Base-by-base conservation (phyloP, 495 filamentous ascomycete genomes). In the Aspergillus hancockii region DNA sequence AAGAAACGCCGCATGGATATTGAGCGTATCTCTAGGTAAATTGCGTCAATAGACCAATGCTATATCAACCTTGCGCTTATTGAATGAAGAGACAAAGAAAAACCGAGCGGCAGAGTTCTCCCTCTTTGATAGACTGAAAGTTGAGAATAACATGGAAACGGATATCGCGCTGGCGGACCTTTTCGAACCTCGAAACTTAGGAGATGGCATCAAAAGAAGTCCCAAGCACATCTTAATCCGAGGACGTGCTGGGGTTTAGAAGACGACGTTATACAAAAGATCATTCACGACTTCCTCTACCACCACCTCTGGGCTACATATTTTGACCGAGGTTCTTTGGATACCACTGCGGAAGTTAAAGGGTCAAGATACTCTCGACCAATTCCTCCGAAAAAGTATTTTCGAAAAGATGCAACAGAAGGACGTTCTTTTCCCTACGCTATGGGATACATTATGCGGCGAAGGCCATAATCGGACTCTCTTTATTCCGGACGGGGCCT, bases 211-310 rank as follows among this genome's bases (percentile, higher is more conserved):
- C 14, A 25, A 12, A 9, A 21, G 8, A 3, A 38, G 4, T 67
- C 71, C 47, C 68, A 63, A 56, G 49, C 36, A 71, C 30, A 70
- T 79, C 36, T 54, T 76, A 51, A 79, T 79, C 54, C 66, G 67
- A 21, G 76, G 76, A 52, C 72, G 63, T 5, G 71, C 76, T 8
- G 76, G 76, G 40, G 69, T 77, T 8, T 75, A 75, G 13, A 79
- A 79, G 62, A 78, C 75, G 46, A 78, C 76, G n/a, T 58, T 78
- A 22, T 78, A 71, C 65, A 79, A 79, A 79, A 76, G 66, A 73
- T 73, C 40, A 59, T 77, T 46, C 49, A 64, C 25, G 53, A 65
- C 12, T 62, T 63, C 45, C 16, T 46, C 7, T 18, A 62, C 30
- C 16, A 21, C 28, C 3, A 40, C 4, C 16, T 61, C 14, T 76